phyloP scores from a whole-genome alignment of 768 basidiomycete genomes.

The Amanita pseudoporphyria region DNA sequence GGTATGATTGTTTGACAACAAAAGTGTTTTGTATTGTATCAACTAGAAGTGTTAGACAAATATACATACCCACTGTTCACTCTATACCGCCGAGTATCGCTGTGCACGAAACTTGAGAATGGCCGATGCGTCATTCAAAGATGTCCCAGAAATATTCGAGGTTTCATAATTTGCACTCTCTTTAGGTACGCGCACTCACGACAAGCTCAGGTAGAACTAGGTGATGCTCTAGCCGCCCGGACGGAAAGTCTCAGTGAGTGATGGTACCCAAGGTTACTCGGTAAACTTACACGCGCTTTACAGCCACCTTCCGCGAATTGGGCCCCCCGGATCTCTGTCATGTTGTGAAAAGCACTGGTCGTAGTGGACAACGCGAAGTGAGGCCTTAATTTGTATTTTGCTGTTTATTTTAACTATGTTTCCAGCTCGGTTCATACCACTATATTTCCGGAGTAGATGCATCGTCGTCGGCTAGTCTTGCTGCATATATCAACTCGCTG shows the following conservation, averaged over 20 bases:
- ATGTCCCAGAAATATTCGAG: slow-evolving; percentile 96
- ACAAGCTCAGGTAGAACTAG: slow-evolving; percentile 64
- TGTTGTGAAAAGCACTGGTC: slow-evolving; percentile 86
- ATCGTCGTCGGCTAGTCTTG: slow-evolving; percentile 93
- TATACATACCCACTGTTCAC: background rate
- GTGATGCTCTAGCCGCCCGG: slow-evolving; percentile 80
- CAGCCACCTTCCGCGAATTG: slow-evolving; percentile 93
- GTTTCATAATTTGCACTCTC: slow-evolving; percentile 29
- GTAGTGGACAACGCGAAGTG: slow-evolving; percentile 66
- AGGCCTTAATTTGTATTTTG: slow-evolving; percentile 1
- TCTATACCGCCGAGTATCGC: background rate
- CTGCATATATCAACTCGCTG: slow-evolving; percentile 98
- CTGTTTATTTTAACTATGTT: background rate
- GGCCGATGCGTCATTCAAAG: slow-evolving; percentile 76
- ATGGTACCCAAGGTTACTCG: background rate
- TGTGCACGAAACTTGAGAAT: slow-evolving; percentile 17
- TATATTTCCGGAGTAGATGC: slow-evolving; percentile 98
- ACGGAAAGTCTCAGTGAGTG: slow-evolving; percentile 85
- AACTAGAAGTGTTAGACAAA: background rate
- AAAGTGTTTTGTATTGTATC: background rate
- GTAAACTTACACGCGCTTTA: slow-evolving; percentile 15
- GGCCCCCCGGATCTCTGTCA: slow-evolving; percentile 97
- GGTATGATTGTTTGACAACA: background rate
- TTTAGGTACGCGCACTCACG: background rate
- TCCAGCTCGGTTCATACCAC: slow-evolving; percentile 90